A percentile compares a stretch with the other conserved stretches of the same genome.
These are phyloP conservation scores for Eleusine coracana DNA, from an alignment of 176 grass and related monocot species.

Conservation along the genomic window DNA sequence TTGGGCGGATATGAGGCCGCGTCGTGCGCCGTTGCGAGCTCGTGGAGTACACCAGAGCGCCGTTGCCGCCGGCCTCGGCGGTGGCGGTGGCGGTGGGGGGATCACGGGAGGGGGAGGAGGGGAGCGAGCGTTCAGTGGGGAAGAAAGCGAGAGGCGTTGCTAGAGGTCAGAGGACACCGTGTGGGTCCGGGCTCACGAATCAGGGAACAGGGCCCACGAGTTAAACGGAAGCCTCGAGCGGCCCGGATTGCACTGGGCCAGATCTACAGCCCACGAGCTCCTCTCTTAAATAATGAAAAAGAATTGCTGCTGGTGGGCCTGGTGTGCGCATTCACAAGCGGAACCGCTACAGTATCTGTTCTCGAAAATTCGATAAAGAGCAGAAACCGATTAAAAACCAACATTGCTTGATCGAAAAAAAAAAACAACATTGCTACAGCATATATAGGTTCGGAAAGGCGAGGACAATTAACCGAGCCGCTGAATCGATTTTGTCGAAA, in stretches of 20 bases:
- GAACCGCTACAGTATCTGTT: no score
- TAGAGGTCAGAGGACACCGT: not conserved
- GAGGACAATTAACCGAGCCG: no score
- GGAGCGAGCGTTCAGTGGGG: not conserved
- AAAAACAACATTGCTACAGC: no score
- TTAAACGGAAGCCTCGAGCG: not conserved
- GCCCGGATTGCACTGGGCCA: not conserved
- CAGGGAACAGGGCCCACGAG: not conserved
- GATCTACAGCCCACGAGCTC: conserved; percentile 5
- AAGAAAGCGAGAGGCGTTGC: not conserved
- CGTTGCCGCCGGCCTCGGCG: not conserved
- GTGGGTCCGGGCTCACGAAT: not conserved
- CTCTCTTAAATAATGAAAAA: no score
- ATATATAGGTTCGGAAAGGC: no score
- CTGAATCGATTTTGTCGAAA: no score
- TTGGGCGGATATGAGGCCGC: not conserved
- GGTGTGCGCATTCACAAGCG: no score
- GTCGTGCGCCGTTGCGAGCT: not conserved
- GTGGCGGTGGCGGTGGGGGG: not conserved
- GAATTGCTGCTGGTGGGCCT: no score
- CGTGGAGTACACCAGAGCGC: not conserved
- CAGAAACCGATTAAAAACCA: no score
- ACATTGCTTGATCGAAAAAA: no score
- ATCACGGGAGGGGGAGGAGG: not conserved
- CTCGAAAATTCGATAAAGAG: no score